Conservation (phyloP, 306 rosid species). For the Quercus robur region DNA sequence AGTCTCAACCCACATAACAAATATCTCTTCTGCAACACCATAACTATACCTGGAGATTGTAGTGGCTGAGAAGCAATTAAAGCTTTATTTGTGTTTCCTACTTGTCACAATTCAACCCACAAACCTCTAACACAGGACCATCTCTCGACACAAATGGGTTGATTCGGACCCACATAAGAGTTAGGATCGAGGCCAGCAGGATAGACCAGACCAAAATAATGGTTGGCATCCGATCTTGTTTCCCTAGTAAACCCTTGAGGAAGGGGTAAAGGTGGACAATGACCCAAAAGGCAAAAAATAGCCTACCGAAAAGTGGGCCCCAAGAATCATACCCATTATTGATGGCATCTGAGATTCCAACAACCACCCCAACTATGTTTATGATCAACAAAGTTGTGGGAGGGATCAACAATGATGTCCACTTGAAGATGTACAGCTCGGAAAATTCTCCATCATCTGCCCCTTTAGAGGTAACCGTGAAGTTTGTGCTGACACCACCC, state of each 20-base stretch:
- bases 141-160: conserved; percentile 84
- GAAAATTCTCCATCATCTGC: conserved; percentile 96
- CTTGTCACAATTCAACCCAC: conserved; percentile 83
- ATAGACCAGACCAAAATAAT: conserved; percentile 94
- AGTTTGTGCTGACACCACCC: conserved; percentile 90
- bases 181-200: conserved; percentile 79
- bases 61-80: conserved; percentile 22
- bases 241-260: conserved; percentile 87
- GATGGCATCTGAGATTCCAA: conserved; percentile 89
- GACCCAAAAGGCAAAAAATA: conserved; percentile 93
- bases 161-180: conserved; percentile 86
- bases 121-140: conserved; percentile 77
- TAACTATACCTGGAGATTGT: neutral
- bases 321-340: conserved; percentile 93
- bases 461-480: conserved; percentile 92
- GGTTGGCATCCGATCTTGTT: conserved; percentile 83
- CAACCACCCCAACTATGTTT: conserved; percentile 78
- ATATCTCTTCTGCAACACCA: conserved; percentile 33
- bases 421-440: conserved; percentile 88
- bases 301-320: conserved; percentile 96
- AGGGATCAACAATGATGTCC: conserved; percentile 86
- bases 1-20: conserved; percentile 8
- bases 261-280: conserved; percentile 91
- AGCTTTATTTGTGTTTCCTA: conserved; percentile 33
- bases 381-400: conserved; percentile 78